These are phyloP conservation scores for Phytopythium montanum DNA, from an alignment of 352 stramenopile species.

Conservation along the genomic window DNA sequence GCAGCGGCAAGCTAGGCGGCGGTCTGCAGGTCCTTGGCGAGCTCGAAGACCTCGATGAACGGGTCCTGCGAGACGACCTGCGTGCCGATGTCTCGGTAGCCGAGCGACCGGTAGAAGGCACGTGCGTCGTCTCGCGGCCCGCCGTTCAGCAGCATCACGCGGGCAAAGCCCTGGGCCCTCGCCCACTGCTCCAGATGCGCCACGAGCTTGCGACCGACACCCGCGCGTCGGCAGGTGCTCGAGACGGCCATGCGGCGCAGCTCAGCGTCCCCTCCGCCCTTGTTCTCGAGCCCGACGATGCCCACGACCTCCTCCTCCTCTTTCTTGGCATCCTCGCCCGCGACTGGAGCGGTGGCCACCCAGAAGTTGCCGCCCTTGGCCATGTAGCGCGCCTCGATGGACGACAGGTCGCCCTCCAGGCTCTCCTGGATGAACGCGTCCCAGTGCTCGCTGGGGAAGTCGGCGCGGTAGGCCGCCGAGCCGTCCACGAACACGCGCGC, in stretches of 20 bases:
- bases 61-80: constrained; percentile 28
- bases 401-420: constrained; percentile 20
- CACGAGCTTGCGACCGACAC: constrained; percentile 34
- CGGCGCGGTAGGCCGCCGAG: constrained; percentile 19
- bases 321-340: not conserved
- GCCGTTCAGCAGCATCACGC: constrained; percentile 31
- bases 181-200: constrained; percentile 38
- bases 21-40: constrained; percentile 27
- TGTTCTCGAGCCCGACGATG: constrained; percentile 37
- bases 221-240: constrained; percentile 26
- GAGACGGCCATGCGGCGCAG: constrained; percentile 44
- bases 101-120: constrained; percentile 33
- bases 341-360: constrained; percentile 17
- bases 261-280: constrained; percentile 26
- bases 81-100: constrained; percentile 20
- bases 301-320: constrained; percentile 25
- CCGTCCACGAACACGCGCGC: constrained; percentile 23
- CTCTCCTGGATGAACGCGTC: constrained; percentile 25
- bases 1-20: not conserved
- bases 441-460: constrained; percentile 16
- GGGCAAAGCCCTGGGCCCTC: constrained; percentile 20
- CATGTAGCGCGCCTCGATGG: constrained; percentile 27
- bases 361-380: constrained; percentile 37
- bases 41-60: constrained; percentile 25
- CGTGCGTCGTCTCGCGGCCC: constrained; percentile 28